Conservation (phyloP, 1,139 yeast genomes). For the Suhomyces yuchorum region DNA sequence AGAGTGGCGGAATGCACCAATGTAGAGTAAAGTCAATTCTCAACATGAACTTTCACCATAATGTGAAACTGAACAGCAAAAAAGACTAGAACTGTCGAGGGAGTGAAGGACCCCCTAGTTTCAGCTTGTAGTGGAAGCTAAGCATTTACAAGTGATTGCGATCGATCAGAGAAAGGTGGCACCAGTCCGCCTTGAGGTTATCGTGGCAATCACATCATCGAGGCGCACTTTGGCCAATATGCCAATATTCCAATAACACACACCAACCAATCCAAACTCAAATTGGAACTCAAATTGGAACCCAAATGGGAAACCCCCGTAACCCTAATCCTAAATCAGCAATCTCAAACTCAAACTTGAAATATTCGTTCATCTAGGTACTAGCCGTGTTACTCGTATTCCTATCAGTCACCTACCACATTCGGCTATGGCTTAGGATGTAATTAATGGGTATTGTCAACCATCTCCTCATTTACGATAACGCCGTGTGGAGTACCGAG, state of each 20-base stretch:
- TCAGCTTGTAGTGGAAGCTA: too few species aligned
- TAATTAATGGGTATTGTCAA: background rate
- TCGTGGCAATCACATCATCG: conserved; percentile 1
- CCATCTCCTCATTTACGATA: background rate
- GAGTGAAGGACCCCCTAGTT: too few species aligned
- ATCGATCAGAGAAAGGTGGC: too few species aligned
- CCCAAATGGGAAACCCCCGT: too few species aligned
- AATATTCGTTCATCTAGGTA: background rate
- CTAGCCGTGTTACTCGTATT: background rate
- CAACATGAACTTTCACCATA: too few species aligned
- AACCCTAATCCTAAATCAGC: background rate
- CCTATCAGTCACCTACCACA: background rate
- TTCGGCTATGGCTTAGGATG: background rate
- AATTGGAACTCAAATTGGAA: background rate
- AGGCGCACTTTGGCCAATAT: conserved; percentile 1
- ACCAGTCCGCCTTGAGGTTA: too few species aligned
- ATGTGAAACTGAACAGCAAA: too few species aligned
- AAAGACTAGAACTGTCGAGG: too few species aligned
- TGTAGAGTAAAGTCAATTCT: too few species aligned
- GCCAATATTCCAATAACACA: background rate
- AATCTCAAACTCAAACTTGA: background rate
- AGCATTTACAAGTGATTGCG: too few species aligned
- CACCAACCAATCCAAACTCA: background rate
- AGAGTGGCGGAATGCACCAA: too few species aligned
- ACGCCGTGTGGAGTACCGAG: background rate